phyloP scores from a whole-genome alignment of 225 moss, liverwort and hornwort genomes.

The Thuidium tamariscinum region DNA sequence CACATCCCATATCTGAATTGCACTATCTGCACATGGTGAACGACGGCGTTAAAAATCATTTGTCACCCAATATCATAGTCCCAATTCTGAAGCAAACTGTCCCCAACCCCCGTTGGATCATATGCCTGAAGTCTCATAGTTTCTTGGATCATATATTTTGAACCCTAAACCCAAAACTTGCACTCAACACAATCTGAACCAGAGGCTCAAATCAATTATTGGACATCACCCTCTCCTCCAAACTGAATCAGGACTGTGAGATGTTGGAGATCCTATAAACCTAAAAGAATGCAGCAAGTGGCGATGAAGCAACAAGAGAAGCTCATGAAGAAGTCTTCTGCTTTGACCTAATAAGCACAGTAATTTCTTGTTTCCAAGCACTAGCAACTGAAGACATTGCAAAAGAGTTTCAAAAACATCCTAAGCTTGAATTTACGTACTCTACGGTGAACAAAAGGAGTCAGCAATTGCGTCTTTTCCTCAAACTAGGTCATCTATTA shows the following conservation, averaged over 20 bases:
- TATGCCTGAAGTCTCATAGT: background rate
- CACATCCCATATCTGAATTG: constrained; percentile 64
- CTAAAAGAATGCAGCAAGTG: background rate
- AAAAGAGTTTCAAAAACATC: background rate
- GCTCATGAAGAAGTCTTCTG: background rate
- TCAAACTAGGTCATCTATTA: background rate
- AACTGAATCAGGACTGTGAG: background rate
- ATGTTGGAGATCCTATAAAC: background rate
- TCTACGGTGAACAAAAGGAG: background rate
- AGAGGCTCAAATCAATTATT: background rate
- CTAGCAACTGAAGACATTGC: background rate
- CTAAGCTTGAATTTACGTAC: background rate
- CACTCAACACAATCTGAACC: background rate
- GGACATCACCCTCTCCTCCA: background rate
- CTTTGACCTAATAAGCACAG: background rate
- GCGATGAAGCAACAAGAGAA: background rate
- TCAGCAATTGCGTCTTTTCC: background rate
- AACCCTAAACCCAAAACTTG: background rate
- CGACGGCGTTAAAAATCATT: background rate
- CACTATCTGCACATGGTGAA: background rate
- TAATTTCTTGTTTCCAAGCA: background rate
- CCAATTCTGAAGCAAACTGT: background rate
- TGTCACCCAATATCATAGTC: background rate
- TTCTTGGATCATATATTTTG: background rate
- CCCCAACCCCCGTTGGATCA: background rate